A percentile compares a stretch with the other conserved stretches of the same genome.
phyloP scores from a whole-genome alignment of 805 yeast genomes.

The Sugiyamaella floridensis region DNA sequence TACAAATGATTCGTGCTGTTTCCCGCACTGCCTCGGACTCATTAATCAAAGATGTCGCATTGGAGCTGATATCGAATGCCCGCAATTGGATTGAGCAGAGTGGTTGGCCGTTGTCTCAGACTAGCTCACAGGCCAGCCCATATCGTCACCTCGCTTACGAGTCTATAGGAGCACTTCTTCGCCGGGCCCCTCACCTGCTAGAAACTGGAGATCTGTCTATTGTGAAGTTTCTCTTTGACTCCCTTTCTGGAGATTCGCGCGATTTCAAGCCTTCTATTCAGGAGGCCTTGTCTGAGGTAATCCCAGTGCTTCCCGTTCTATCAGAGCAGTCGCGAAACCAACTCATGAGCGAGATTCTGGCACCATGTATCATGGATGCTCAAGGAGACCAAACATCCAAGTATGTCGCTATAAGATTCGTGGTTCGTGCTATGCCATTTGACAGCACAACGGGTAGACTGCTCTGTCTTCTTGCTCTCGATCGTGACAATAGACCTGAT shows the following conservation, averaged over 20 bases:
- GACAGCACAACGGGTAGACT: conserved; percentile 59
- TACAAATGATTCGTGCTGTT: conserved; percentile 61
- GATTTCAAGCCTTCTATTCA: conserved; percentile 65
- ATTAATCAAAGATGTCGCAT: conserved; percentile 14
- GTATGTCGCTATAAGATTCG: conserved; percentile 57
- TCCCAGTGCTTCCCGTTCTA: conserved; percentile 39
- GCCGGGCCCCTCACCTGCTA: conserved; percentile 23
- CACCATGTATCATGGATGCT: conserved; percentile 24
- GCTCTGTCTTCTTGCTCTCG: conserved; percentile 59
- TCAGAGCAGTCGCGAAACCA: conserved; percentile 32
- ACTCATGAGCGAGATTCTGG: conserved; percentile 21
- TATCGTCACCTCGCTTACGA: conserved; percentile 51
- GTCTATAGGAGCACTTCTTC: conserved; percentile 62
- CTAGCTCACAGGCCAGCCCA: neutral
- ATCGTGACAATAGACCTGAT: conserved; percentile 54
- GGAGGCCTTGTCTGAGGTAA: conserved; percentile 57
- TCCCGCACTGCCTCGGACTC: conserved; percentile 30
- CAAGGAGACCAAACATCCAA: conserved; percentile 45
- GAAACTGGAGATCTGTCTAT: conserved; percentile 40
- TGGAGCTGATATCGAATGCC: conserved; percentile 11
- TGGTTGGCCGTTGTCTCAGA: conserved; percentile 29
- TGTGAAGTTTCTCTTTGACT: conserved; percentile 61
- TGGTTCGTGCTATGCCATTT: conserved; percentile 60
- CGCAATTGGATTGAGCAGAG: conserved; percentile 22
- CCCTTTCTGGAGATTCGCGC: conserved; percentile 54